Percentiles rank a stretch among this genome's conserved stretches.
These are phyloP conservation scores for Naganishia sp. DNA, from an alignment of 1,284 basidiomycete genomes.

Conservation along the genomic window DNA sequence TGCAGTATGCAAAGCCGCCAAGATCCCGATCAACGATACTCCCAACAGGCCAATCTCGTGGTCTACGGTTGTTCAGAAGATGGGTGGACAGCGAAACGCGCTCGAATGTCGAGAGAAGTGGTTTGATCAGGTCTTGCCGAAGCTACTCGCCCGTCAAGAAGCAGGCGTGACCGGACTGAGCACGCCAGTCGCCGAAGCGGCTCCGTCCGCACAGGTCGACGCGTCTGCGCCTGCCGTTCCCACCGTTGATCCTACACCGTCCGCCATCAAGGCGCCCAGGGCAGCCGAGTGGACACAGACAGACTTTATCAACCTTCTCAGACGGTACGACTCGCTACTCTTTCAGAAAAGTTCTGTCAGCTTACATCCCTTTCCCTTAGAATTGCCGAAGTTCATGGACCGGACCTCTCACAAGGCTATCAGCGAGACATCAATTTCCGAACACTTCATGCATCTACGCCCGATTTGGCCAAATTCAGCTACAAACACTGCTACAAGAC, in stretches of 20 bases:
- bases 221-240: not conserved
- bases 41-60: slow-evolving; percentile 21
- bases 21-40: slow-evolving; percentile 15
- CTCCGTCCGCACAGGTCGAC: slow-evolving; percentile 4
- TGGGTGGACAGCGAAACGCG: slow-evolving; percentile 25
- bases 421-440: slow-evolving; percentile 28
- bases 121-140: slow-evolving; percentile 25
- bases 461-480: slow-evolving; percentile 22
- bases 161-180: not conserved
- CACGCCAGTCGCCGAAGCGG: not conserved
- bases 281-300: slow-evolving; percentile 18
- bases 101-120: slow-evolving; percentile 28
- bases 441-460: slow-evolving; percentile 17
- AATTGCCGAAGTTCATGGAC: slow-evolving; percentile 18
- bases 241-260: not conserved
- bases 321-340: slow-evolving; percentile 1
- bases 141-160: slow-evolving; percentile 12
- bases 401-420: slow-evolving; percentile 7
- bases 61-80: slow-evolving; percentile 9
- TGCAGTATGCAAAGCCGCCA: slow-evolving; percentile 8
- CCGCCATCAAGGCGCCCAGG: slow-evolving; percentile 10
- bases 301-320: slow-evolving; percentile 25
- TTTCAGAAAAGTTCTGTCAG: not conserved
- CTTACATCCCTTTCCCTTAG: not conserved
- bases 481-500: slow-evolving; percentile 29